These are phyloP conservation scores for Nepenthes mirabilis DNA, from an alignment of 148 eudicot species.

Conservation along the genomic window DNA sequence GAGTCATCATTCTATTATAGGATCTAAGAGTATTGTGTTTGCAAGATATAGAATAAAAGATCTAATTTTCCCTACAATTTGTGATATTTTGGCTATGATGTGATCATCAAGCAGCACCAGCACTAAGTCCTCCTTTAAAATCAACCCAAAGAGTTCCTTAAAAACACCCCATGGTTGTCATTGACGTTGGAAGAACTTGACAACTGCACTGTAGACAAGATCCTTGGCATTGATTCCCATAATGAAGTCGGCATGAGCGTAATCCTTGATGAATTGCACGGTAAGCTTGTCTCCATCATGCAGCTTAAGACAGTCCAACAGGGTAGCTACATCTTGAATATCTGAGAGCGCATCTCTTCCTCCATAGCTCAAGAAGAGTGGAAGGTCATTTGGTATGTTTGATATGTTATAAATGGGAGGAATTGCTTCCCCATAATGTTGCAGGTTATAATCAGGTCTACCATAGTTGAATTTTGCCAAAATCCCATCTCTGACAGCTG, in stretches of 20 bases:
- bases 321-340: constrained; percentile 30
- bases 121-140: too few species aligned
- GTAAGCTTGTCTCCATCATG: constrained; percentile 49
- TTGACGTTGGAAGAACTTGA: constrained; percentile 32
- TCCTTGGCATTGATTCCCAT: constrained; percentile 52
- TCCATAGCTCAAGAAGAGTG: constrained; percentile 54
- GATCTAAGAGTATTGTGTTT: too few species aligned
- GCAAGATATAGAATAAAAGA: too few species aligned
- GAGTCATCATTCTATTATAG: too few species aligned
- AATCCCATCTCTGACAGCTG: constrained; percentile 40
- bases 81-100: too few species aligned
- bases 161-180: background rate
- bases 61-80: too few species aligned
- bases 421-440: constrained; percentile 37
- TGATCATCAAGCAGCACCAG: too few species aligned
- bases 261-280: constrained; percentile 48
- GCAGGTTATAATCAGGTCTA: constrained; percentile 13
- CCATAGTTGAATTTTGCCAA: constrained; percentile 54
- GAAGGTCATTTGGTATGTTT: constrained; percentile 40
- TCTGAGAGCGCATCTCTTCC: constrained; percentile 50
- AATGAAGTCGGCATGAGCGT: constrained; percentile 68
- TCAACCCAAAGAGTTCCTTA: too few species aligned
- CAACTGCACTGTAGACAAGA: constrained; percentile 34
- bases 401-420: constrained; percentile 49
- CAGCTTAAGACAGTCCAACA: constrained; percentile 37